A percentile compares a stretch with the other conserved stretches of the same genome.
These are phyloP conservation scores for Babesia caballi DNA, from an alignment of 169 alveolate species.

Conservation along the genomic window DNA sequence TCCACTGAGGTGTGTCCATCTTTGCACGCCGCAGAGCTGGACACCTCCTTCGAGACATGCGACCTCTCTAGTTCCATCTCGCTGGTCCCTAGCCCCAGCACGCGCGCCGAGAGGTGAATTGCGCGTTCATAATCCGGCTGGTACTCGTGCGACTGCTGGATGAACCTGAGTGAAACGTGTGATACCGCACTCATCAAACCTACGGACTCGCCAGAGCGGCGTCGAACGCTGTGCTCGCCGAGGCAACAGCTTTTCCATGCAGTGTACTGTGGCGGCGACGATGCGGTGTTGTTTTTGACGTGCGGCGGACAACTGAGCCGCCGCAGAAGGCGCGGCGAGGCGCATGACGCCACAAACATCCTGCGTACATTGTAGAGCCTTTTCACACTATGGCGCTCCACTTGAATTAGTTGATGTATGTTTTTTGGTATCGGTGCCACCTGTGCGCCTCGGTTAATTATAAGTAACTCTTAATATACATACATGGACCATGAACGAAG, in stretches of 20 bases:
- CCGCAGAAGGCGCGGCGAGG: slow-evolving; percentile 6
- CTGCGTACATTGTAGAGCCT: background rate
- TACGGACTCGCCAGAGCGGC: slow-evolving; percentile 10
- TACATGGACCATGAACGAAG: background rate
- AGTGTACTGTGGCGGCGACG: background rate
- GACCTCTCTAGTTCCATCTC: background rate
- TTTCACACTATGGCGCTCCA: too few species aligned
- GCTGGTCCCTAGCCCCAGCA: background rate
- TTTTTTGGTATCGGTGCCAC: too few species aligned
- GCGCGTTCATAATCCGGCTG: slow-evolving; percentile 4
- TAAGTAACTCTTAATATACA: too few species aligned
- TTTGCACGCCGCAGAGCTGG: background rate
- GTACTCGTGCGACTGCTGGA: background rate
- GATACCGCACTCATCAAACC: background rate
- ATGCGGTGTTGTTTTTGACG: background rate
- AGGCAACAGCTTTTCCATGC: background rate
- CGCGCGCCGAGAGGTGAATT: slow-evolving; percentile 1
- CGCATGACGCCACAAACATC: background rate
- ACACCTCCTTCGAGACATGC: background rate
- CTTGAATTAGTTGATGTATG: too few species aligned
- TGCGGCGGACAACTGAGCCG: background rate
- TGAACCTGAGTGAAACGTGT: background rate
- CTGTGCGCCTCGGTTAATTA: too few species aligned
- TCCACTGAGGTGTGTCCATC: background rate
- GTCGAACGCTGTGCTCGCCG: background rate